Base-by-base conservation (phyloP, 2,329 filamentous ascomycete genomes). In the Aspergillus fructus region DNA sequence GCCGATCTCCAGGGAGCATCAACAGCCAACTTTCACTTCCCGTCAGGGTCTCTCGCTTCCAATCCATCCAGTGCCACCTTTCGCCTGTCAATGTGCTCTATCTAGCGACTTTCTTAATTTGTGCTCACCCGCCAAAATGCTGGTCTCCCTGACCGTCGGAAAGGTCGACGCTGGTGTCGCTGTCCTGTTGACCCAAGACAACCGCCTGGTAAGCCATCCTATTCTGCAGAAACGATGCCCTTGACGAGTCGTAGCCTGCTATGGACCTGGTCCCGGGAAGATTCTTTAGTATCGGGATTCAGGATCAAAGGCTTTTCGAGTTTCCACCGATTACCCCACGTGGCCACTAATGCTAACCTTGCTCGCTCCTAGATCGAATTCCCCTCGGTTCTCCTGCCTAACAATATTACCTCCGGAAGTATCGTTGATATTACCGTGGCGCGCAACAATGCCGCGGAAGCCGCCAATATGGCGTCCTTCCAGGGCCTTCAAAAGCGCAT, bases 91-190 rank as follows among this genome's bases (percentile, higher is more conserved):
- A 54, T 58, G 59, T 27, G 30, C 57, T 40, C 19, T 51, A 15
- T 3, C 21, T 59, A 30, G 43, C 40, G 19, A 15, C n/a, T 7
- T 21, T 52, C 34, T 53, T 37, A 51, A 47, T 58, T 40, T 50
- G 53, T 52, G 45, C 52, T 53, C 45, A 34, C 45, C 24, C 43
- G 41, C 56, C 65, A 83, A 74, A 50, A 97, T 99, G 94, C 84
- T 97, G 71, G 91, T 99, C 78, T 97, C 94, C 65, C 84, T 99
- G 73, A 97, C 93, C 50, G 94, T 99, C 77, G 94, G 94, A 82
- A 99, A 99, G 81, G 94, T 99, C 78, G 94, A 99, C 78, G 94
- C 94, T 70, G 94, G 94, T 78, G 93, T 99, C 73, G 96, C 94
- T 49, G 94, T 99, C 61, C 88, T 99, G 55, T 81, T 99, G 71